Conservation (phyloP, 306 rosid genomes). For the Quillaja saponaria region DNA sequence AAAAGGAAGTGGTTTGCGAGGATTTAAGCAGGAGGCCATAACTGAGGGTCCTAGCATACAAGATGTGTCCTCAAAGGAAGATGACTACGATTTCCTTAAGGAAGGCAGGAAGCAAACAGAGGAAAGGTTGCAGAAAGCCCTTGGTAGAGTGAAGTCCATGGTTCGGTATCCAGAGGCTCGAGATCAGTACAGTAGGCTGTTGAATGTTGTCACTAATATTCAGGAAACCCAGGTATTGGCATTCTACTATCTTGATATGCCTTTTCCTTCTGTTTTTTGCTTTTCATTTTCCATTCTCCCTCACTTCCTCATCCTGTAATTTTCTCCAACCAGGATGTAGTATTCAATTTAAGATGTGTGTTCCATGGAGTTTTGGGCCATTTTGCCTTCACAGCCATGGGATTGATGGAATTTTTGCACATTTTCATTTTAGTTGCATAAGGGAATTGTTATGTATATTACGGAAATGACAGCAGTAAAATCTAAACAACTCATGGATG, state of each 20-base stretch:
- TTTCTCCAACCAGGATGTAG: neutral
- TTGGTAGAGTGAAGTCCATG: slow-evolving; percentile 91
- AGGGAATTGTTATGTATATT: too few relatives aligned
- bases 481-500: too few relatives aligned
- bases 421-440: too few relatives aligned
- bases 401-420: neutral
- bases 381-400: neutral
- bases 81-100: slow-evolving; percentile 66
- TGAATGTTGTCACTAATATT: slow-evolving; percentile 64
- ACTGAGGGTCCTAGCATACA: slow-evolving; percentile 43
- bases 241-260: neutral
- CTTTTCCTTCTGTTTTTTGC: too few relatives aligned
- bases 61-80: slow-evolving; percentile 48
- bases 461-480: too few relatives aligned
- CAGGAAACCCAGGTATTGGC: slow-evolving; percentile 67
- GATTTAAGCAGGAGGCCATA: slow-evolving; percentile 63
- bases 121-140: slow-evolving; percentile 79
- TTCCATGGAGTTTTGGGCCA: neutral
- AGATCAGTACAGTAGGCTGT: slow-evolving; percentile 74
- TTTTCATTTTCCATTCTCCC: neutral
- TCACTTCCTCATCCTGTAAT: neutral
- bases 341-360: too few relatives aligned
- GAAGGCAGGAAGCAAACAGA: slow-evolving; percentile 86
- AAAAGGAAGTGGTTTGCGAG: slow-evolving; percentile 86
- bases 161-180: slow-evolving; percentile 89